phyloP scores from a whole-genome alignment of 768 basidiomycete genomes.

The Psilocybe subaeruginosa region DNA sequence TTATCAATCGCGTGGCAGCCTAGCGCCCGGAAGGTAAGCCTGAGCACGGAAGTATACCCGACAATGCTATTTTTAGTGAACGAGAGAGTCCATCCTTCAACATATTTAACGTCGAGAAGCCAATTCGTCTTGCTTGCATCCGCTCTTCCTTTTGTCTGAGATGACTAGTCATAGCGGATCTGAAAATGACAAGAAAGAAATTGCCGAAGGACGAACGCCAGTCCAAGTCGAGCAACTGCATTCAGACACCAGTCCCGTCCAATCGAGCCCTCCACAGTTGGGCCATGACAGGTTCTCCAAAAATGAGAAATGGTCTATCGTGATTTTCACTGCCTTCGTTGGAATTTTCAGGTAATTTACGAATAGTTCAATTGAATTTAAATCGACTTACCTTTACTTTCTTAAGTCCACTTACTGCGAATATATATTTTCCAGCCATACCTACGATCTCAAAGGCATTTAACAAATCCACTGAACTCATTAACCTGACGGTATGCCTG shows the following conservation, averaged over 20 bases:
- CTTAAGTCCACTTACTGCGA: slow-evolving; percentile 69
- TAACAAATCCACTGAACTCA: slow-evolving; percentile 65
- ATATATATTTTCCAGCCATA: slow-evolving; percentile 81
- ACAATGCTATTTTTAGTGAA: background rate
- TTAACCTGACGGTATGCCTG: slow-evolving; percentile 68
- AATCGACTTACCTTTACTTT: no score
- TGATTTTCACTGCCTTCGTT: slow-evolving; percentile 55
- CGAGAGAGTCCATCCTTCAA: no score
- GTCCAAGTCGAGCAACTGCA: no score
- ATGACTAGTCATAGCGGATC: background rate
- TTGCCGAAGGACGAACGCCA: no score
- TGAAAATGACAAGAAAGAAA: no score
- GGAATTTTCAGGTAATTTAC: slow-evolving; percentile 31
- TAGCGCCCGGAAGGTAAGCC: no score
- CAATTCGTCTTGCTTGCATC: no score
- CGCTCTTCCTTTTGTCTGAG: no score
- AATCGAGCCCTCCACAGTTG: background rate
- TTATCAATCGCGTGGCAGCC: no score
- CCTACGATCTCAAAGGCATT: slow-evolving; percentile 67
- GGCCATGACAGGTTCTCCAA: slow-evolving; percentile 42
- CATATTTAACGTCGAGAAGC: no score
- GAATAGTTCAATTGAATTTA: no score
- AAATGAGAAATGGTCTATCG: slow-evolving; percentile 72
- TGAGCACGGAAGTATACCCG: background rate
- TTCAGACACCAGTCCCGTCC: no score